Evolutionary conservation across 2,329 filamentous ascomycete genomes (phyloP).

Genomic region (Diaporthe australafricana): DNA sequence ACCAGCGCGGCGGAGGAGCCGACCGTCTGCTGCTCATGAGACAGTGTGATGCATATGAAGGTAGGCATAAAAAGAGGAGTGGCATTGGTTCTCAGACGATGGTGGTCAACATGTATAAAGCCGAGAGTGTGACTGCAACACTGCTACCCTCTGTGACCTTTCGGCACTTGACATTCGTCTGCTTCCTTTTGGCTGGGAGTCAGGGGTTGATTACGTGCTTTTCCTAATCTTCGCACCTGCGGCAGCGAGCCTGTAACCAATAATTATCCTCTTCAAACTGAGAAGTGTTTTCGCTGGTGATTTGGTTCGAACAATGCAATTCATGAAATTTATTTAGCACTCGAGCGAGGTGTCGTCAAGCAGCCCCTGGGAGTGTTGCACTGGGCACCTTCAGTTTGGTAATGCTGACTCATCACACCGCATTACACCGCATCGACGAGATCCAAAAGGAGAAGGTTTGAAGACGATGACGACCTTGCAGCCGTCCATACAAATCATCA

Average conservation of each 20-base stretch:
- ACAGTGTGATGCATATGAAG: not conserved
- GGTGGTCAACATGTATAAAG: not conserved
- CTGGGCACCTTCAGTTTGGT: not conserved
- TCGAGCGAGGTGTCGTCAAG: not conserved
- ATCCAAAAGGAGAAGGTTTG: not conserved
- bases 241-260: not conserved
- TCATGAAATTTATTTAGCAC: not conserved
- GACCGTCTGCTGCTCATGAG: conserved; percentile 32
- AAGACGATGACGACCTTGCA: not conserved
- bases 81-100: not conserved
- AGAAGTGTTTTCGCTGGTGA: not conserved
- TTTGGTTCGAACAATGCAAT: not conserved
- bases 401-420: conserved; percentile 9
- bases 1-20: conserved; percentile 28
- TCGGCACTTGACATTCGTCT: not conserved
- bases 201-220: not conserved
- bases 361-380: not conserved
- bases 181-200: not conserved
- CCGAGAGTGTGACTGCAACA: not conserved
- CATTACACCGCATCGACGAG: not conserved
- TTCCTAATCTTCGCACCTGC: not conserved
- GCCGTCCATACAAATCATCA: not conserved
- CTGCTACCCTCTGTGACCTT: not conserved
- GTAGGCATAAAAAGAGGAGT: not conserved
- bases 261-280: not conserved